Conservation (phyloP, 1,139 yeast genomes). For the Barnettozyma hawaiiensis region DNA sequence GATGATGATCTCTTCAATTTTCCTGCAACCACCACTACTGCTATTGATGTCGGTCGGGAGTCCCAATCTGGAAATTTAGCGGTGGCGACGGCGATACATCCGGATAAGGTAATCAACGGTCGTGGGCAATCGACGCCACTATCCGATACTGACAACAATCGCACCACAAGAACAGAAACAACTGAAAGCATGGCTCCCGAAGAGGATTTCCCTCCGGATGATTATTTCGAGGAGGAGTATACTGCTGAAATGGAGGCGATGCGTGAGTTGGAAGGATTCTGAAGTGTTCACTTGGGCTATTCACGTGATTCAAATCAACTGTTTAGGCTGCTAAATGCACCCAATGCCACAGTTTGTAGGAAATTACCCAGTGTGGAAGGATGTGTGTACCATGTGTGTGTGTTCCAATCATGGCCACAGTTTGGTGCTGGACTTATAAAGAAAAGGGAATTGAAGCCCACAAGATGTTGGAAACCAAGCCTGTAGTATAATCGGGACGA, state of each 20-base stretch:
- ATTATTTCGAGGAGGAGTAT: conserved; percentile 16
- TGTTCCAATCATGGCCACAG: conserved; percentile 5
- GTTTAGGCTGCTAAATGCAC: not conserved
- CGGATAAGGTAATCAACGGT: conserved; percentile 1
- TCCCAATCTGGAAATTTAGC: not conserved
- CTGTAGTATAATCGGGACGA: not conserved
- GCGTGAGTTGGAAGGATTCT: conserved; percentile 16
- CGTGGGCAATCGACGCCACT: not conserved
- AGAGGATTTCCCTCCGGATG: conserved; percentile 13
- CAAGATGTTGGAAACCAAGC: not conserved
- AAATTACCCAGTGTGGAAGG: not conserved
- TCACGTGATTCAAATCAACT: not conserved
- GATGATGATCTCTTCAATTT: not conserved
- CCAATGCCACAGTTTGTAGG: conserved; percentile 1
- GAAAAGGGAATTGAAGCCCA: not conserved
- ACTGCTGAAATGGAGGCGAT: conserved; percentile 23
- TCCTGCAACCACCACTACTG: not conserved
- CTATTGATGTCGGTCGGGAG: not conserved
- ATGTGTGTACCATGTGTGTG: too few relatives aligned
- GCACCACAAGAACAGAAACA: not conserved
- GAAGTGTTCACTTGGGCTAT: not conserved
- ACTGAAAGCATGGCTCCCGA: conserved; percentile 2
- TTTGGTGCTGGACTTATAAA: not conserved
- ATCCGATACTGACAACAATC: not conserved
- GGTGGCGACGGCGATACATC: not conserved